phyloP scores from a whole-genome alignment of 441 rosid genomes.

The Aleurites moluccanus region DNA sequence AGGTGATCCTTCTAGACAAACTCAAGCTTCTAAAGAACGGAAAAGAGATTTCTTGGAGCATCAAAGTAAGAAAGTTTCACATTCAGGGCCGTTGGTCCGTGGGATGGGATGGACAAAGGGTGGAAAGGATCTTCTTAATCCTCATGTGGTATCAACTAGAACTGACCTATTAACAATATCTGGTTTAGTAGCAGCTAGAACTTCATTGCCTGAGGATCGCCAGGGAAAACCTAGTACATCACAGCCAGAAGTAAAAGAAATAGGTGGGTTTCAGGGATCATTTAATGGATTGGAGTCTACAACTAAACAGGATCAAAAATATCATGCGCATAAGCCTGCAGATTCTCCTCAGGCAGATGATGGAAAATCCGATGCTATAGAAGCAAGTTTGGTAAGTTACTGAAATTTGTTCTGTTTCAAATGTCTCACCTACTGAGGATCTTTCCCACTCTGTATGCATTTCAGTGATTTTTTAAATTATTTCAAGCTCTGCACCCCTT shows the following conservation, averaged over 20 bases:
- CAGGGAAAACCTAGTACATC: slow-evolving; percentile 31
- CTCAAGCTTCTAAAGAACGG: slow-evolving; percentile 40
- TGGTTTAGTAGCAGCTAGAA: slow-evolving; percentile 53
- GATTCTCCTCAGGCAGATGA: slow-evolving; percentile 33
- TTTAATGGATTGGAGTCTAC: slow-evolving; percentile 33
- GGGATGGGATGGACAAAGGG: slow-evolving; percentile 41
- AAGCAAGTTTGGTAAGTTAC: slow-evolving; percentile 42
- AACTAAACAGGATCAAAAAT: slow-evolving; percentile 32
- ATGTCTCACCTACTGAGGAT: not conserved
- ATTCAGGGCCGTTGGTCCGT: slow-evolving; percentile 73
- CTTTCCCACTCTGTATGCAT: not conserved
- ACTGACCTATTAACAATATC: slow-evolving; percentile 47
- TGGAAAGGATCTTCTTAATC: slow-evolving; percentile 46
- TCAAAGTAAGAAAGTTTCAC: slow-evolving; percentile 48
- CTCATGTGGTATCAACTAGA: slow-evolving; percentile 34
- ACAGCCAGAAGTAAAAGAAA: slow-evolving; percentile 39
- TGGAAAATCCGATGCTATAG: slow-evolving; percentile 29
- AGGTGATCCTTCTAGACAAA: slow-evolving; percentile 39
- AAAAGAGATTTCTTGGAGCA: slow-evolving; percentile 43
- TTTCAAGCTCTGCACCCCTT: not conserved
- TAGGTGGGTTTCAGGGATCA: slow-evolving; percentile 32
- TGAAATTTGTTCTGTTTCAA: not conserved
- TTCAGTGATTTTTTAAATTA: not conserved
- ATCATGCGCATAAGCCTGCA: slow-evolving; percentile 25
- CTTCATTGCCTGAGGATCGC: slow-evolving; percentile 33